Percentiles rank a stretch among this genome's conserved stretches.
phyloP scores from a whole-genome alignment of 176 grass and related monocot species.

The Oryza coarctata region DNA sequence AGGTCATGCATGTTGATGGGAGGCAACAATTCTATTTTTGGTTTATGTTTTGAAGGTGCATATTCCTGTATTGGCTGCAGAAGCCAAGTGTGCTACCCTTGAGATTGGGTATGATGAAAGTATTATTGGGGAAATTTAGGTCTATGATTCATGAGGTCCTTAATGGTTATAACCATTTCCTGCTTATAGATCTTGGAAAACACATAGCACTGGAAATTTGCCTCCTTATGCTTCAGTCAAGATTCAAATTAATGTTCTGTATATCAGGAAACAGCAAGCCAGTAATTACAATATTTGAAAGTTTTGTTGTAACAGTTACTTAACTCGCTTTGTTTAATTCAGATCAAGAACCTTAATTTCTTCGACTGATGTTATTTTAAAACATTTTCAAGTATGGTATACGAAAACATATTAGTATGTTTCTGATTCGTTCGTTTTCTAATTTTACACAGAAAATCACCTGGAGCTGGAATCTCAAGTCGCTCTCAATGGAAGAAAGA shows the following conservation, averaged over 20 bases:
- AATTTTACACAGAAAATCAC: constrained; percentile 53
- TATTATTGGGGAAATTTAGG: constrained; percentile 10
- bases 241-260: neutral
- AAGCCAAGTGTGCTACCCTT: neutral
- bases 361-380: neutral
- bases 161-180: constrained; percentile 5
- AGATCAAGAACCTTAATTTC: neutral
- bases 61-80: neutral
- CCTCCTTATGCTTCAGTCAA: neutral
- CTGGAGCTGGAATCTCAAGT: constrained; percentile 67
- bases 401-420: neutral
- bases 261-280: neutral
- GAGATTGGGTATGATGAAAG: neutral
- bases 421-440: constrained; percentile 28
- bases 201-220: neutral
- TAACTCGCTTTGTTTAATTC: neutral
- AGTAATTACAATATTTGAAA: neutral
- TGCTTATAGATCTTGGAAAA: constrained; percentile 25
- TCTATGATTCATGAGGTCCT: neutral
- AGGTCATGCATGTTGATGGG: neutral
- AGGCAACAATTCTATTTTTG: neutral
- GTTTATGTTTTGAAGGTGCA: neutral
- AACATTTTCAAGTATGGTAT: neutral
- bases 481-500: constrained; percentile 76
- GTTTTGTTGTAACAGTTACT: neutral